Base-by-base conservation (phyloP, 805 yeast species). In the Suhomyces faveliae region DNA sequence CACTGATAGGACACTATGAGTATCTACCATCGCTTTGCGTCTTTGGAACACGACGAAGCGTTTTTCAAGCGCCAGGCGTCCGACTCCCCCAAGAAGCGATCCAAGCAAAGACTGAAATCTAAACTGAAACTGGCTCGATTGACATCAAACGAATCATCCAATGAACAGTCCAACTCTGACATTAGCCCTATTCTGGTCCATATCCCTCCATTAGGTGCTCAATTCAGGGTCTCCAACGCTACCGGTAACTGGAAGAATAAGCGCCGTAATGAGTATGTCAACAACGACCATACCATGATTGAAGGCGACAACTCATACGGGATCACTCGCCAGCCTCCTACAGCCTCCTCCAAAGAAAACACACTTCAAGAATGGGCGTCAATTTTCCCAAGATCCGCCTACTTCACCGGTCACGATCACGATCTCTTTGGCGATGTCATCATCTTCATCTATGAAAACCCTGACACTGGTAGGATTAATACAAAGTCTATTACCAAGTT, bases 401-500 rank as follows among this genome's bases (percentile, higher is more conserved):
- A 77, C 53, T 83, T 78, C 55, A 51, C 65, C 10, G 87, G 84
- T 2, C 49, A 59, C 35, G 89, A 84, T 51, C 35, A 50, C 7
- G 53, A 54, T 6, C 60, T 79, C 7, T 78, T 80, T 43, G 77
- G 78, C 1, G 64, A 74, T 12, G 58, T 81, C 10, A 47, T 77
- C 13, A 70, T 77, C 2, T 70, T 82, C 61, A 73, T 84, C 1
- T 83, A 75, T 55, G 77, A 78, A 51, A 74, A 77, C 47, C 70
- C 70, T 5, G 55, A 68, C 2, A 64, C 82, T 1, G 63, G 67
- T 17, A 74, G 73, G 45, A 66, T 82, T n/a, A 74, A 80, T 46
- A 74, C 85, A 3, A 69, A 81, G 3, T 66, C 85, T 19, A 54
- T 87, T 21, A 81, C 87, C 22, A 78, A 76, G 48, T 83, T 81